Percentiles rank a stretch among this genome's conserved stretches.
phyloP scores from a whole-genome alignment of 352 stramenopile species.

The Phytophthora sp. region DNA sequence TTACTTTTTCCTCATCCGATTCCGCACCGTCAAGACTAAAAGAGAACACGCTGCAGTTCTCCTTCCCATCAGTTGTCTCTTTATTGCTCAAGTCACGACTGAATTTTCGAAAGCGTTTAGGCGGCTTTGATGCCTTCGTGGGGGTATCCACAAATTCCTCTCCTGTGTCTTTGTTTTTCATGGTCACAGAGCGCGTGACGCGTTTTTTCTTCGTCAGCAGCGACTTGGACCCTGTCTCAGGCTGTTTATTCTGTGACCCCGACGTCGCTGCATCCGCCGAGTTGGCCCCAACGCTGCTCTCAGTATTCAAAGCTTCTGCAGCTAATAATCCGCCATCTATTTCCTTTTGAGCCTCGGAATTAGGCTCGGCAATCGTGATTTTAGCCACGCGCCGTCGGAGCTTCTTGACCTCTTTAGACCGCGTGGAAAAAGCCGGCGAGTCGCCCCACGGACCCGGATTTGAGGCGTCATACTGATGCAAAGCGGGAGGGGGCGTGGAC shows the following conservation, averaged over 20 bases:
- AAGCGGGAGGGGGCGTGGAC: not conserved
- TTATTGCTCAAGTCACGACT: conserved; percentile 11
- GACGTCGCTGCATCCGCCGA: not conserved
- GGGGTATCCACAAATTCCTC: conserved; percentile 48
- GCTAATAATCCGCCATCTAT: not conserved
- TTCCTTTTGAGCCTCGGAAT: not conserved
- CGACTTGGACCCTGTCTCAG: not conserved
- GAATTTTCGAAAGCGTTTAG: conserved; percentile 47
- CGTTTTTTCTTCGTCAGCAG: conserved; percentile 47
- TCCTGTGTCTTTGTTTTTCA: conserved; percentile 39
- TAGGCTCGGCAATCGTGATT: conserved; percentile 14
- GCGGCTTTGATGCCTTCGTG: conserved; percentile 38
- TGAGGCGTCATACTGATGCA: conserved; percentile 15
- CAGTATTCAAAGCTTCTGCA: not conserved
- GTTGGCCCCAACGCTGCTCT: conserved; percentile 3
- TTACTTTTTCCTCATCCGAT: not conserved
- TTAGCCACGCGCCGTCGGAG: conserved; percentile 29
- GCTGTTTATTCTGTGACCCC: not conserved
- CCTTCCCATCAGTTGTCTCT: conserved; percentile 2
- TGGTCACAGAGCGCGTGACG: conserved; percentile 32
- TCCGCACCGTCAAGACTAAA: conserved; percentile 15
- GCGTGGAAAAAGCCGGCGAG: conserved; percentile 11
- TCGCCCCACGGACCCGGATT: conserved; percentile 2
- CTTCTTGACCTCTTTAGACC: conserved; percentile 36
- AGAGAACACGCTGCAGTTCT: conserved; percentile 3